Evolutionary conservation across 352 stramenopile genomes (phyloP).

Genomic region (Phytophthora sansomeana): DNA sequence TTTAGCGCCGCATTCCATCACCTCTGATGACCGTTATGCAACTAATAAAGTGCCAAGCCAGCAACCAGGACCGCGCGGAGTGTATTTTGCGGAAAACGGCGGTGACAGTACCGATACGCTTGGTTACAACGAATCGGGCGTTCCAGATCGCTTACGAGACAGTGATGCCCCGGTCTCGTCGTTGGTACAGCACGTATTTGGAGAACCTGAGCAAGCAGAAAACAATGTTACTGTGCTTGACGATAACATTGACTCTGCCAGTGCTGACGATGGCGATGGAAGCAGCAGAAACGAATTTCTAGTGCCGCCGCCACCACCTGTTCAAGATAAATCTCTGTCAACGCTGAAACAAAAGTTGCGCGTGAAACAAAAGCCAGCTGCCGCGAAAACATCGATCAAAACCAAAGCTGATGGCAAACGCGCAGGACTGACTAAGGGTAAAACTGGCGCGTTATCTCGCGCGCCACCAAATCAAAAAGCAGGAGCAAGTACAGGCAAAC

Average conservation of each 20-base stretch:
- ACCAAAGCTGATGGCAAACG: constrained; percentile 3
- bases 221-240: constrained; percentile 2
- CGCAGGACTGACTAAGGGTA: constrained; percentile 6
- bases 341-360: constrained; percentile 38
- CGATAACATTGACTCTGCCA: constrained; percentile 6
- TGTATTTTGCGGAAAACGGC: constrained; percentile 12
- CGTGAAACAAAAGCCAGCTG: constrained; percentile 27
- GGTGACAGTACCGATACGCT: no score
- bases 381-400: constrained; percentile 10
- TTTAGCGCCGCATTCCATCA: constrained; percentile 9
- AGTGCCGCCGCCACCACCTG: background rate
- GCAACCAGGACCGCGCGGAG: constrained; percentile 1
- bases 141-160: background rate
- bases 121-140: background rate
- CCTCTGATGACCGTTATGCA: constrained; percentile 3
- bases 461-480: constrained; percentile 13
- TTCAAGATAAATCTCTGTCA: constrained; percentile 33
- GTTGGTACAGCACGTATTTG: constrained; percentile 71
- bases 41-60: background rate
- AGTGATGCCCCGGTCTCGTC: constrained; percentile 51
- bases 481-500: constrained; percentile 9
- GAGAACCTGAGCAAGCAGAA: constrained; percentile 20
- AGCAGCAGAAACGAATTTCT: background rate
- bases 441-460: constrained; percentile 8
- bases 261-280: constrained; percentile 1